These are phyloP conservation scores for Saitozyma sp. DNA, from an alignment of 768 basidiomycete genomes.

Conservation along the genomic window DNA sequence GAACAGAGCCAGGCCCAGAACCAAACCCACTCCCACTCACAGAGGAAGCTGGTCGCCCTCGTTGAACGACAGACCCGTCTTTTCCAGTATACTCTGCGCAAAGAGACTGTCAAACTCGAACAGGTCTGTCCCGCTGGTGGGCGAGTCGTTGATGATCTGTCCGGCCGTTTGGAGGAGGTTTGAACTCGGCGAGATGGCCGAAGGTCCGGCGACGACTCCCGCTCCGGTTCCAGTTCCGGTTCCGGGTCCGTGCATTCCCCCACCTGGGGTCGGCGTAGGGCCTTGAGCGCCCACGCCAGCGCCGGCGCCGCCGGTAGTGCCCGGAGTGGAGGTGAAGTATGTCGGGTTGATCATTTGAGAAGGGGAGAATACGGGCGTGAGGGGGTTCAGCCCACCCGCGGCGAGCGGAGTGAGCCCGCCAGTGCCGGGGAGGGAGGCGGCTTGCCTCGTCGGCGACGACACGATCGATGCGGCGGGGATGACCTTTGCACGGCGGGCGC, in stretches of 20 bases:
- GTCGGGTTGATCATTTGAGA: conserved; percentile 39
- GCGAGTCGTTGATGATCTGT: conserved; percentile 43
- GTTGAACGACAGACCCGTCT: conserved; percentile 40
- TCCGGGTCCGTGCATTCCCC: too few relatives aligned
- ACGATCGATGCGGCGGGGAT: conserved; percentile 50
- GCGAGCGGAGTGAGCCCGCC: conserved; percentile 1
- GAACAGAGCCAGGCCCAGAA: too few relatives aligned
- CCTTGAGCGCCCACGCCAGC: neutral
- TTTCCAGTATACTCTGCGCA: conserved; percentile 46
- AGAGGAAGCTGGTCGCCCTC: conserved; percentile 48
- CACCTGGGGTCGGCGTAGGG: neutral
- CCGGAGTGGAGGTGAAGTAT: conserved; percentile 24
- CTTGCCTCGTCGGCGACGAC: conserved; percentile 36
- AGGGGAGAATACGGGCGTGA: conserved; percentile 32
- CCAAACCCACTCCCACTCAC: conserved; percentile 26
- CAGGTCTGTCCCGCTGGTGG: conserved; percentile 38
- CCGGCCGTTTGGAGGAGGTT: conserved; percentile 18
- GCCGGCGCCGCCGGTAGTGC: neutral
- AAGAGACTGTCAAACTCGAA: conserved; percentile 50
- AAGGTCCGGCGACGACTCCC: neutral
- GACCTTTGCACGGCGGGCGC: conserved; percentile 52
- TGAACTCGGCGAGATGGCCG: conserved; percentile 24
- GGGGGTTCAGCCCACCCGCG: neutral
- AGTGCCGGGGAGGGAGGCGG: conserved; percentile 16
- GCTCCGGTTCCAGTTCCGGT: too few relatives aligned